Conservation (phyloP, 2,329 filamentous ascomycete species). For the Penicillium sp. region DNA sequence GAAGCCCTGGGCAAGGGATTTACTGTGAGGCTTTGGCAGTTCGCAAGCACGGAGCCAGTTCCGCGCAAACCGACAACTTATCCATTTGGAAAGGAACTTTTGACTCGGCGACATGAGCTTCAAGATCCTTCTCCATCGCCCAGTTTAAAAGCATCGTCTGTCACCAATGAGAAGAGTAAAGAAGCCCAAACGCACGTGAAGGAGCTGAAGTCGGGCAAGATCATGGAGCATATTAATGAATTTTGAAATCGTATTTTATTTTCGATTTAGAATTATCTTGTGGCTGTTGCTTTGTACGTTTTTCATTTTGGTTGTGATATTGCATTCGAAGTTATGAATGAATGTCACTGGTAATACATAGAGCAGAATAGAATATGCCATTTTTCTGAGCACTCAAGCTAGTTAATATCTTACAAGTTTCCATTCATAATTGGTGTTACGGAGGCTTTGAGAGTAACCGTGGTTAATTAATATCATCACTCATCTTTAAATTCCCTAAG, state of each 20-base stretch:
- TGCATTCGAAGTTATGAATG: neutral
- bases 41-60: slow-evolving; percentile 15
- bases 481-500: too few relatives aligned
- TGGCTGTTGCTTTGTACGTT: neutral
- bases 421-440: too few relatives aligned
- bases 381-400: neutral
- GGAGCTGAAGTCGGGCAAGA: slow-evolving; percentile 1
- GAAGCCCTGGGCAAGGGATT: slow-evolving; percentile 19
- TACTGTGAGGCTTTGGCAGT: slow-evolving; percentile 15
- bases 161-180: neutral
- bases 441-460: too few relatives aligned
- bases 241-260: neutral
- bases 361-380: neutral
- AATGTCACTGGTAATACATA: neutral
- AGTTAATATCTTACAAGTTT: too few relatives aligned
- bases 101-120: slow-evolving; percentile 7
- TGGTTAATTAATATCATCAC: too few relatives aligned
- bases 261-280: neutral
- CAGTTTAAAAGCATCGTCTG: neutral
- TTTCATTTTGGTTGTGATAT: neutral
- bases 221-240: slow-evolving; percentile 3
- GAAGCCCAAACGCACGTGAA: neutral
- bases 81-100: slow-evolving; percentile 16
- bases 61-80: slow-evolving; percentile 17
- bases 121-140: neutral